Evolutionary conservation across 2,329 filamentous ascomycete species (phyloP), one percentile per base, ranked within the genome.

Genomic region (Ampelomyces quisqualis): DNA sequence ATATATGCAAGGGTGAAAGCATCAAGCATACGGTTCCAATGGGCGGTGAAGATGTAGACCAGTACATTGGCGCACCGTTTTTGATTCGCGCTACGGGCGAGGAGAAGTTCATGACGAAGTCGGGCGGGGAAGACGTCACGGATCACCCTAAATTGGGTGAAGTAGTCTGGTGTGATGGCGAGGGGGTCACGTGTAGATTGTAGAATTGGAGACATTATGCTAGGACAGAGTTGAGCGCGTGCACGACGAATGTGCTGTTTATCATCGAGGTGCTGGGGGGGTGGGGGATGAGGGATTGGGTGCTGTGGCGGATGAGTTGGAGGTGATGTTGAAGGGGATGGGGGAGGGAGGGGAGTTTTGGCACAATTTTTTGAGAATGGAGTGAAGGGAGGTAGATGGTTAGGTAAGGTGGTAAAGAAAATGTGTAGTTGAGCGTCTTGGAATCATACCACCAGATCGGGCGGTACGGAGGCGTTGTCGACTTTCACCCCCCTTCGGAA

Each of bases 121-220:
- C 60, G 3, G 53, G 50, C 2, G 65, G 64, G 1, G 57, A 67
- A 36, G 40, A 41, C 4, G 49, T 57, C 1, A 42, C 41, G 11
- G 55, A 62, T 11, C 7, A 24, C 19, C 55, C 61, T 2, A 53
- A 55, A 8, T 39, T 40, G 1, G 69, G 68, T 1, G 69, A 71
- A 44, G 66, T 64, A 1, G 60, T 70, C 7, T 70, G 68, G 69
- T 70, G 67, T 40, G 69, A 71, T 38, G 51, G 62, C 8, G 52
- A 40, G 1, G 67, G 67, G 0, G 58, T 71, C 7, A 71, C 68
- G 10, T 71, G 68, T 38, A 58, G 69, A 6, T 40, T 64, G 5
- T 71, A 66, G 69, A 70, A 70, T 46, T 71, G 69, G 68, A 46
- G 69, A 17, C 68, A 70, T 45, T 63, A 67, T 17, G 54, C 62